Evolutionary conservation across 2,329 filamentous ascomycete genomes (phyloP), one percentile per base, ranked within the genome.

Genomic region (Nemania bipapillata): DNA sequence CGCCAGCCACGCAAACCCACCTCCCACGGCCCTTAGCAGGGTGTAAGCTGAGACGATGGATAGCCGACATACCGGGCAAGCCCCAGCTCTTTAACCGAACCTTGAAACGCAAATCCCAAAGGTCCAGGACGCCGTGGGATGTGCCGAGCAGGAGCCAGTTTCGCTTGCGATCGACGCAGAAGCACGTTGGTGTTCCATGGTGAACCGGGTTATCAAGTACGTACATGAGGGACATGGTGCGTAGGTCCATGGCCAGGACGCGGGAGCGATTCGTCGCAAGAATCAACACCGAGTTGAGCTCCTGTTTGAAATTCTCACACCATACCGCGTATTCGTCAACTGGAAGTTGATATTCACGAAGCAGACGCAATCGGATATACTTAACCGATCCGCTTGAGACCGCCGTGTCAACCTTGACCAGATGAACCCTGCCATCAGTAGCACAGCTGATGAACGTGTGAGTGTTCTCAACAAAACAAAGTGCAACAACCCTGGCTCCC

Each of bases 81-180:
- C 93, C 93, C 93, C 94, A 98, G 15, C 91, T 92, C 78, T 92
- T 94, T 26, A 98, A 84, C 24, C 93, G 89, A 74, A 98, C 87
- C 72, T 90, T 91, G 84, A 99, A 99, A n/a, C 96, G 91, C 47
- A 99, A 85, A 80, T 99, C 96, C 96, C 96, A 99, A 1, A 99
- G 86, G 77, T 97, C 92, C 7, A 99, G 84, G 30, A 98, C 91
- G 40, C 96, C 96, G 77, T 98, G 94, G 0, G 93, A 93, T 0
- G 96, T 99, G 40, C 94, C 96, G 0, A 98, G 82, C 1, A 97
- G 86, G 2, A 99, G 84, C 96, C 96, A 99, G 76, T 96, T 94
- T 58, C 92, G 90, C 77, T 90, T 92, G 65, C 89, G 87, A 76
- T 97, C 94, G 35, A 97, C 86, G 75, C 92, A 95, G 80, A 99